A percentile compares a stretch with the other conserved stretches of the same genome.
Evolutionary conservation across 2,329 filamentous ascomycete genomes (phyloP).

Genomic region (Penicillium sp.): DNA sequence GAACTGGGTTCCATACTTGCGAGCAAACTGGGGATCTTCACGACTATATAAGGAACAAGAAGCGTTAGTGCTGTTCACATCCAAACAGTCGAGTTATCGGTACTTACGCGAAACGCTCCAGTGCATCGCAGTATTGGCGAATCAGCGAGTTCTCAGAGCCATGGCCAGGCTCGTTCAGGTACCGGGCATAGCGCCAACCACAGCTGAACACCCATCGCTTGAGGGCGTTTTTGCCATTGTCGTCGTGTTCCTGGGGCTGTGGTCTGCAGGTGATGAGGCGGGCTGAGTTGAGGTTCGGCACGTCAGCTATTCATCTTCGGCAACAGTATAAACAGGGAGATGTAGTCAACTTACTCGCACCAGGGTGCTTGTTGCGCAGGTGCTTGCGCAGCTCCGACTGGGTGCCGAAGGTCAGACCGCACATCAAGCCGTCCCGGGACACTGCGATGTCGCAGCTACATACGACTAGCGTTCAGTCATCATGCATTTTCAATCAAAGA

Average conservation of each 20-base stretch:
- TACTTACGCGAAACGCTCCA: neutral
- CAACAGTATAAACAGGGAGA: neutral
- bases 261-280: no score
- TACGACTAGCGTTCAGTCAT: neutral
- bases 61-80: neutral
- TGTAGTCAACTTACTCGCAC: neutral
- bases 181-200: conserved; percentile 1
- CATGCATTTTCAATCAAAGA: neutral
- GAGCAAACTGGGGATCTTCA: neutral
- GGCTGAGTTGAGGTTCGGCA: no score
- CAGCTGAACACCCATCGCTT: conserved; percentile 1
- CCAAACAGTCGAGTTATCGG: no score
- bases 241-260: neutral
- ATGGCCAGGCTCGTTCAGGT: neutral
- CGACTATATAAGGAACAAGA: neutral
- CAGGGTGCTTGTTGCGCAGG: neutral
- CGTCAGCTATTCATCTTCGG: no score
- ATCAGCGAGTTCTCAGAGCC: neutral
- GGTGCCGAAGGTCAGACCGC: neutral
- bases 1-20: neutral
- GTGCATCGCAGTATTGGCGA: neutral
- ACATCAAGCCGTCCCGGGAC: neutral
- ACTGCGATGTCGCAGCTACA: neutral
- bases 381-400: neutral
- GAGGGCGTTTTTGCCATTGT: neutral